Conservation (phyloP, 805 yeast species). For the Saturnispora besseyi region DNA sequence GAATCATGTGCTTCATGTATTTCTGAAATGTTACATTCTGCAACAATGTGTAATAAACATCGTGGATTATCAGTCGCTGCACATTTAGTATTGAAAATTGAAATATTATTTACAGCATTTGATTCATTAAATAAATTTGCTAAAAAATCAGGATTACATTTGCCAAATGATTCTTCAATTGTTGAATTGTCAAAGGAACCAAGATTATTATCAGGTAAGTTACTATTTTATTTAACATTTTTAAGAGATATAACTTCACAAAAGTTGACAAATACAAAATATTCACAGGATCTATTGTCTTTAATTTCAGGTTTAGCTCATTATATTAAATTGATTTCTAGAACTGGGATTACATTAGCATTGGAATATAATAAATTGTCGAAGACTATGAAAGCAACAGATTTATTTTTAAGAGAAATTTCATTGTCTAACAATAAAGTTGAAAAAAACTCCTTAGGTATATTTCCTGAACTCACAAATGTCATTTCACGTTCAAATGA, state of each 20-base stretch:
- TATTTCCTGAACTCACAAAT: conserved; percentile 2
- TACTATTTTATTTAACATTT: conserved; percentile 81
- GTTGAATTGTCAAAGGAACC: conserved; percentile 49
- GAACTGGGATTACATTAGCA: conserved; percentile 73
- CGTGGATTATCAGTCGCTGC: conserved; percentile 67
- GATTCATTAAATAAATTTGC: conserved; percentile 36
- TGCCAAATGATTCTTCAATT: conserved; percentile 3
- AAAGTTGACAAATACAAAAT: conserved; percentile 28
- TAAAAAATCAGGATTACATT: conserved; percentile 11
- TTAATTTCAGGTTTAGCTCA: conserved; percentile 90
- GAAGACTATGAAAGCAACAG: conserved; percentile 52
- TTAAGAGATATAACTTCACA: conserved; percentile 48
- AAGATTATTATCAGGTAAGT: conserved; percentile 75
- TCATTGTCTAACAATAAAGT: conserved; percentile 21
- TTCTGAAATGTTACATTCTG: conserved; percentile 81
- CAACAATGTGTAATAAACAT: conserved; percentile 62
- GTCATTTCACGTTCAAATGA: conserved; percentile 62
- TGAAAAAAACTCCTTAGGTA: neutral
- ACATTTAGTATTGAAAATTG: conserved; percentile 60
- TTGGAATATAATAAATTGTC: conserved; percentile 53
- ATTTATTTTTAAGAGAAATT: conserved; percentile 49
- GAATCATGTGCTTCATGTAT: conserved; percentile 85
- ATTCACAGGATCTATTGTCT: conserved; percentile 62
- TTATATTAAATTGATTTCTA: conserved; percentile 73
- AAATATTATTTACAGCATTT: conserved; percentile 66